Base-by-base conservation (phyloP, 306 rosid species). In the Lathyrus oleraceus region DNA sequence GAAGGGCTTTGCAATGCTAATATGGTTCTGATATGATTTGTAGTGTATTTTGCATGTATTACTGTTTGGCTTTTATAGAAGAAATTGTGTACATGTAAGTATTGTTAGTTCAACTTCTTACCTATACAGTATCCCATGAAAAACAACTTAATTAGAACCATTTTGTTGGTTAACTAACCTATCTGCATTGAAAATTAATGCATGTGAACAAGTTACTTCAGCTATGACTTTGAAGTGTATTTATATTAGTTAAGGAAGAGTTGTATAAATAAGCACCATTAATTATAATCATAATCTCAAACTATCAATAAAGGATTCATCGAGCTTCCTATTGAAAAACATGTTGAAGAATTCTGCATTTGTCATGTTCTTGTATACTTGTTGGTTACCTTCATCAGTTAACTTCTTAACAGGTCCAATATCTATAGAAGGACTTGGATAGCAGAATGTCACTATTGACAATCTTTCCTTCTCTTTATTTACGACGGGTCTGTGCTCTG, bases 401-500 rank as follows among this genome's bases (percentile, higher is more conserved):
- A 81, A 65, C 51, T 75, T 8, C 3, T 75, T 44, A 63, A 63
- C 23, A 43, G 83, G 88, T 49, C 70, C 83, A 63, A 84, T 57
- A 2, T 84, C 75, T 2, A 28, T 65, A 5, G 44, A 48, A 43
- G 85, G 47, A 58, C 39, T 20, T 36, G 88, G 81, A 72, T 56
- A 75, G 69, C 83, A 81, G 66, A 81, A 84, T 72, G 88, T 78
- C 54, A 58, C 81, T n/a, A 78, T 38, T 36, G 88, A 75, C 19
- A 74, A 42, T 49, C 85, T 81, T 48, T 81, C 77, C 69, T 78
- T 75, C 64, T 17, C 4, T 15, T 75, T 78, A 42, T 84, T 84
- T 10, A 78, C 88, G 25, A 81, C 48, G 25, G 85, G 85, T 67
- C 88, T 77, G 48, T 84, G 88, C 58, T 74, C 79, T 14, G 88